Evolutionary conservation across 306 rosid genomes (phyloP).

Genomic region (Sphenostylis stenocarpa): DNA sequence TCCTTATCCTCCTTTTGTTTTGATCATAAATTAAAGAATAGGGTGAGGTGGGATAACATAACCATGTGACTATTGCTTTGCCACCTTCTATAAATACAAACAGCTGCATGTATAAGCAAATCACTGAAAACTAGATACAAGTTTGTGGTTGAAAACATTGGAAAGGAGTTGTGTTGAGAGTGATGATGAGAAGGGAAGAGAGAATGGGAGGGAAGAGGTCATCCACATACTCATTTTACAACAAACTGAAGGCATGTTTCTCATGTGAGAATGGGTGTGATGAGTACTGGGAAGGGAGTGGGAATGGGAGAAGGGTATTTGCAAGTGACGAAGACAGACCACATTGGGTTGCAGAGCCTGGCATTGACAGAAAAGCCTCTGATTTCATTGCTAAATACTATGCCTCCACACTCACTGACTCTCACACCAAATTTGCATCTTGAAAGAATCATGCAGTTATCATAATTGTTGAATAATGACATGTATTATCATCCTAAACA

Average conservation of each 20-base stretch:
- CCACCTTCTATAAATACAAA: slow-evolving; percentile 49
- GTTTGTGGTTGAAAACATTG: not conserved
- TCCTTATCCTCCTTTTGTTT: slow-evolving; percentile 35
- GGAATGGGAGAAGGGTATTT: slow-evolving; percentile 50
- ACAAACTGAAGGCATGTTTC: slow-evolving; percentile 55
- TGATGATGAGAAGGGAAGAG: not conserved
- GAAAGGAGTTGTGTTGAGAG: not conserved
- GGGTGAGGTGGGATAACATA: not conserved
- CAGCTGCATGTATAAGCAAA: not conserved
- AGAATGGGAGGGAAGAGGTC: slow-evolving; percentile 47
- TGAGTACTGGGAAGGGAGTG: slow-evolving; percentile 52
- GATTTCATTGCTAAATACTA: slow-evolving; percentile 72
- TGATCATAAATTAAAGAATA: not conserved
- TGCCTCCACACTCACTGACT: slow-evolving; percentile 48
- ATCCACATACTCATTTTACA: slow-evolving; percentile 43
- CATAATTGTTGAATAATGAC: not conserved
- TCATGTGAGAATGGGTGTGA: slow-evolving; percentile 37
- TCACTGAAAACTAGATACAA: not conserved
- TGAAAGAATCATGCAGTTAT: not conserved
- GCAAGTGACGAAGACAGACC: slow-evolving; percentile 67
- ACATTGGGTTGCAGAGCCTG: slow-evolving; percentile 73
- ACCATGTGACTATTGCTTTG: not conserved
- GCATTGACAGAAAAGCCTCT: slow-evolving; percentile 71
- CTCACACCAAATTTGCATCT: slow-evolving; percentile 42
- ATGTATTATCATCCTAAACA: no score